Evolutionary conservation across 805 yeast species (phyloP).

Genomic region (Blastobotrys muscicola): DNA sequence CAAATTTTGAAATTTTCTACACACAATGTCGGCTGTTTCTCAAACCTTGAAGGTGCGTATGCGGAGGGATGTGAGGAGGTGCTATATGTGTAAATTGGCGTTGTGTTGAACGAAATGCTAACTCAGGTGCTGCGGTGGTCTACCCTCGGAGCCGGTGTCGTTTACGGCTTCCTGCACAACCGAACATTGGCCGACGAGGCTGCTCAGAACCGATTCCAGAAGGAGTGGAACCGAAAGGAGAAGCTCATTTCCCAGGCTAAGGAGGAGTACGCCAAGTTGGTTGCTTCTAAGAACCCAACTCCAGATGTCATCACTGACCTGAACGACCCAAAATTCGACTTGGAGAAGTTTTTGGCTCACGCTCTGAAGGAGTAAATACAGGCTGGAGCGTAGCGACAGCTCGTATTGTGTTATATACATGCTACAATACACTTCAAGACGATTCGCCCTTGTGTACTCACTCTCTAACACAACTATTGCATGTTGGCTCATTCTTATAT

Average conservation of each 20-base stretch:
- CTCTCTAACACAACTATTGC: background rate
- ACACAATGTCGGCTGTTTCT: conserved; percentile 10
- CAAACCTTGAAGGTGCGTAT: conserved; percentile 16
- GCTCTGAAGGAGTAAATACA: conserved; percentile 12
- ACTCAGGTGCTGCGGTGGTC: conserved; percentile 84
- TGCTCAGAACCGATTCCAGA: conserved; percentile 45
- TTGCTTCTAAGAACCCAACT: conserved; percentile 27
- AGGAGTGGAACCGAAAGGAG: conserved; percentile 53
- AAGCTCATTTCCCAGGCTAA: conserved; percentile 82
- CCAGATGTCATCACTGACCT: conserved; percentile 45
- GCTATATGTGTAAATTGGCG: background rate
- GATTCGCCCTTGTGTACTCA: background rate
- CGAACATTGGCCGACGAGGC: conserved; percentile 53
- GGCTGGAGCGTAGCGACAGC: conserved; percentile 1
- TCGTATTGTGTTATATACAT: background rate
- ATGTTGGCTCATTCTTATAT: background rate
- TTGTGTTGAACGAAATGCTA: background rate
- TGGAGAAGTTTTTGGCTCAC: conserved; percentile 36
- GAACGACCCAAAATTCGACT: conserved; percentile 86
- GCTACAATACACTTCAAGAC: conserved; percentile 1
- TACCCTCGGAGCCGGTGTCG: conserved; percentile 78
- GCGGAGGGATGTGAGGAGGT: background rate
- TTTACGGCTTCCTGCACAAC: conserved; percentile 84
- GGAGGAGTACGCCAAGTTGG: conserved; percentile 69
- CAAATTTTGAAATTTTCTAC: background rate